phyloP scores from a whole-genome alignment of 2,329 filamentous ascomycete genomes.

The Diplocarpon rosae region DNA sequence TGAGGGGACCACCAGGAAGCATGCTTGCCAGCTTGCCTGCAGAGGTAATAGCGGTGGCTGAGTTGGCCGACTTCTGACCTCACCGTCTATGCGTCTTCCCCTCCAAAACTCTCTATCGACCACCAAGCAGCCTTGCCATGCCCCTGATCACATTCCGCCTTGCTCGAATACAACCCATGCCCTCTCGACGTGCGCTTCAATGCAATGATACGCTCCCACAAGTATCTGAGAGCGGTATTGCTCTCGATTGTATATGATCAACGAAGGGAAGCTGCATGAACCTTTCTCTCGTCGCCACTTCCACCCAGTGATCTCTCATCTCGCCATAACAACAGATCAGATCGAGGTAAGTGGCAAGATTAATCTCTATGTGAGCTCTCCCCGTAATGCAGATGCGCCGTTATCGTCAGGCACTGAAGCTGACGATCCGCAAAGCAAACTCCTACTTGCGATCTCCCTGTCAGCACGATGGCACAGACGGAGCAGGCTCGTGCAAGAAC shows the following conservation, averaged over 20 bases:
- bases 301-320: conserved; percentile 13
- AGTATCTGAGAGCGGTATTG: conserved; percentile 20
- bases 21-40: conserved; percentile 5
- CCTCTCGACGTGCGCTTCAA: conserved; percentile 7
- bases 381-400: conserved; percentile 3
- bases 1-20: conserved; percentile 10
- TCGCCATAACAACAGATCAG: background rate
- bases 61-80: conserved; percentile 1
- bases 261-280: conserved; percentile 20
- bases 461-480: conserved; percentile 22
- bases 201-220: conserved; percentile 23
- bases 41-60: conserved; percentile 9
- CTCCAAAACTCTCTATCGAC: conserved; percentile 4
- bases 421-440: conserved; percentile 13
- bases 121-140: conserved; percentile 10
- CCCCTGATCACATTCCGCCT: conserved; percentile 20
- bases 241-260: conserved; percentile 11
- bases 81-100: background rate
- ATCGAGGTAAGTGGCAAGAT: conserved; percentile 2
- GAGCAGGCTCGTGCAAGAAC: conserved; percentile 20
- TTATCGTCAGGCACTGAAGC: conserved; percentile 8
- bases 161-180: background rate
- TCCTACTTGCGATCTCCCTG: conserved; percentile 10
- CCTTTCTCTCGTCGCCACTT: conserved; percentile 9
- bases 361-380: conserved; percentile 6